Percentiles rank a stretch among this genome's conserved stretches.
phyloP scores from a whole-genome alignment of 257 asterid genomes.

The Scutellaria galericulata region DNA sequence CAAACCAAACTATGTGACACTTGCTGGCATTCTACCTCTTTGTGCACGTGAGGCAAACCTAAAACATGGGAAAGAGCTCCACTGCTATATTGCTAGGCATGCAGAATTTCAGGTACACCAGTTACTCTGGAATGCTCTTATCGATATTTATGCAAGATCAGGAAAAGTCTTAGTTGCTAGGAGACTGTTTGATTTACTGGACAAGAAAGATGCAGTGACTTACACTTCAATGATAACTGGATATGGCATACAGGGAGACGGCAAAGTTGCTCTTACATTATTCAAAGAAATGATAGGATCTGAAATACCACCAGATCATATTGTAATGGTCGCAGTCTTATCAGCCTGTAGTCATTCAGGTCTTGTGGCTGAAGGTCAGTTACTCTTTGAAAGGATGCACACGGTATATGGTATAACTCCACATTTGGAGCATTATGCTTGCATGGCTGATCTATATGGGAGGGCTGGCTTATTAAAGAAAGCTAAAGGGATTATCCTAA shows the following conservation, averaged over 20 bases:
- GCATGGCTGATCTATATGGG: conserved; percentile 88
- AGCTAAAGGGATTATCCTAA: conserved; percentile 56
- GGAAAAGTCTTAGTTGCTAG: conserved; percentile 73
- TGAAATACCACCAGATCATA: conserved; percentile 71
- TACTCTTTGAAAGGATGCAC: conserved; percentile 66
- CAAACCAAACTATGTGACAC: conserved; percentile 74
- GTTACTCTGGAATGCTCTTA: conserved; percentile 74
- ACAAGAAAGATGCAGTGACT: conserved; percentile 69
- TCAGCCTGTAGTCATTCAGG: conserved; percentile 97
- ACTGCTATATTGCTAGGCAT: conserved; percentile 63
- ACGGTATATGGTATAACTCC: conserved; percentile 58
- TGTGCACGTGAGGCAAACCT: conserved; percentile 83
- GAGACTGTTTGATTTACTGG: conserved; percentile 65
- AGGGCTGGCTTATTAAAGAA: conserved; percentile 73
- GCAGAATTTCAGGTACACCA: conserved; percentile 55
- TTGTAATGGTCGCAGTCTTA: conserved; percentile 73
- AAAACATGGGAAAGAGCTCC: conserved; percentile 82
- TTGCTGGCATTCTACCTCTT: conserved; percentile 80
- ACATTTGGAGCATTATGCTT: conserved; percentile 72
- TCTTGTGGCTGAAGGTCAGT: conserved; percentile 63
- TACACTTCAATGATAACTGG: conserved; percentile 90
- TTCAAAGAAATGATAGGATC: conserved; percentile 69
- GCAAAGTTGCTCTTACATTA: conserved; percentile 59
- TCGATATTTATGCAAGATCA: conserved; percentile 84
- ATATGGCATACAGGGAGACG: conserved; percentile 81